phyloP scores from a whole-genome alignment of 208 protist genomes.

The Tritrichomonas foetus region DNA sequence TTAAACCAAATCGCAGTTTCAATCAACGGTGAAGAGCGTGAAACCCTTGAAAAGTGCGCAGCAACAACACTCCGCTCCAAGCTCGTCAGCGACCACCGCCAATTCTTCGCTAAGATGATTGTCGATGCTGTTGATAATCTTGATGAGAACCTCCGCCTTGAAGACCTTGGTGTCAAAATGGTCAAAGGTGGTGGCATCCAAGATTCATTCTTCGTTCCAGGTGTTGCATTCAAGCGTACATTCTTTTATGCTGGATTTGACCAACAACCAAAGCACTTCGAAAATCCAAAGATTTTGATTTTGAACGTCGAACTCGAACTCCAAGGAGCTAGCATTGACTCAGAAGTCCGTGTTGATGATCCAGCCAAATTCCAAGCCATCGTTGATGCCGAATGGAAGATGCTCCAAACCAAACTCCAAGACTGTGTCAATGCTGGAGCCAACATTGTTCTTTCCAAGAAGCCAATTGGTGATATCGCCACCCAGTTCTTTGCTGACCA shows the following conservation, averaged over 20 bases:
- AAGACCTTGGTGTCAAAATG: conserved; percentile 99
- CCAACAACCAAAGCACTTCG: conserved; percentile 68
- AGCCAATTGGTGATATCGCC: conserved; percentile 99
- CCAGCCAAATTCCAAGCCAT: conserved; percentile 95
- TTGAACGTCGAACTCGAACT: conserved; percentile 99
- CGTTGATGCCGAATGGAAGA: conserved; percentile 99
- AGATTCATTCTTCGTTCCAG: conserved; percentile 95
- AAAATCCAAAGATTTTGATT: conserved; percentile 90
- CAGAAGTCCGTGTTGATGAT: conserved; percentile 77
- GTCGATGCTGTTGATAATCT: conserved; percentile 90
- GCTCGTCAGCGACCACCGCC: conserved; percentile 81
- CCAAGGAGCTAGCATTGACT: conserved; percentile 99
- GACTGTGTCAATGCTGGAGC: conserved; percentile 92
- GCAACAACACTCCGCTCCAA: conserved; percentile 98
- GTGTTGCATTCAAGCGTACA: conserved; percentile 99
- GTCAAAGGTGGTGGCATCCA: conserved; percentile 85
- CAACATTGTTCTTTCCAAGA: conserved; percentile 91
- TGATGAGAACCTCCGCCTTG: conserved; percentile 76
- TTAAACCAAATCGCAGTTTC: conserved; percentile 82
- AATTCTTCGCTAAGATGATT: conserved; percentile 97
- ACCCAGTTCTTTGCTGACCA: conserved; percentile 99
- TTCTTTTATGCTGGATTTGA: conserved; percentile 98
- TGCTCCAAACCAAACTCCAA: conserved; percentile 99
- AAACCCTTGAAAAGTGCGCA: conserved; percentile 81
- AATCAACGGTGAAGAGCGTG: conserved; percentile 59